Evolutionary conservation across 2,329 filamentous ascomycete genomes (phyloP).

Genomic region (Reticulascus tulasneorum): DNA sequence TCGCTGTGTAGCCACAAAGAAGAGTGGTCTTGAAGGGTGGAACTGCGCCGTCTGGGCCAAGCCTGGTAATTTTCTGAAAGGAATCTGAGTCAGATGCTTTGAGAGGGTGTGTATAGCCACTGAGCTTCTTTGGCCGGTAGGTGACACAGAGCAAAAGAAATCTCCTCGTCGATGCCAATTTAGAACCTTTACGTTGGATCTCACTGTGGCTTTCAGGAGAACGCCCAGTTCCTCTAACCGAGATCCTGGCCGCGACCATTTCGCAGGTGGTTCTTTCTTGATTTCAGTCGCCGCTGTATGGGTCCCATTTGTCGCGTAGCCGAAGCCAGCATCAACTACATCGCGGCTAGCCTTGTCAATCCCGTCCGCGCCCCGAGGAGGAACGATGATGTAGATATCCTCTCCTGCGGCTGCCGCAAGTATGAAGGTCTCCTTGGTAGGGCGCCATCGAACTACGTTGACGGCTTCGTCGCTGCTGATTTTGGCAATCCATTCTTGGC

Average conservation of each 20-base stretch:
- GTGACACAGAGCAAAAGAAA: constrained; percentile 89
- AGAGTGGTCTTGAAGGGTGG: constrained; percentile 86
- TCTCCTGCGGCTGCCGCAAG: constrained; percentile 82
- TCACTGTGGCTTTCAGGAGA: constrained; percentile 74
- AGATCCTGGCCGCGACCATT: constrained; percentile 76
- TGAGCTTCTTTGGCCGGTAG: constrained; percentile 70
- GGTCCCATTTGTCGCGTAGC: constrained; percentile 71
- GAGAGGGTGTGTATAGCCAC: constrained; percentile 93
- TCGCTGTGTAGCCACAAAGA: constrained; percentile 94
- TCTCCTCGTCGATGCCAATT: constrained; percentile 93
- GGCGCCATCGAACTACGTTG: constrained; percentile 85
- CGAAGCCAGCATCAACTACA: constrained; percentile 83
- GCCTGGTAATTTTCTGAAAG: constrained; percentile 75
- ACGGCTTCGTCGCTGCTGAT: constrained; percentile 76
- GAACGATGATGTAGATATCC: constrained; percentile 79
- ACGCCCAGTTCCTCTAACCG: constrained; percentile 75
- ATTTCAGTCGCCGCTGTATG: constrained; percentile 48
- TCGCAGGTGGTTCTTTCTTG: constrained; percentile 72
- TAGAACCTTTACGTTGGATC: constrained; percentile 78
- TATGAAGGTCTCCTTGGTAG: constrained; percentile 73
- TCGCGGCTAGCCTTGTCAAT: constrained; percentile 71
- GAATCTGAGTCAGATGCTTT: constrained; percentile 91
- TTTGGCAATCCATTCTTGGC: constrained; percentile 81
- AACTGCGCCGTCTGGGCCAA: constrained; percentile 86
- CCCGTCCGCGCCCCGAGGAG: constrained; percentile 67